phyloP scores from a whole-genome alignment of 2,329 filamentous ascomycete species.

The Anthostomella pinea region DNA sequence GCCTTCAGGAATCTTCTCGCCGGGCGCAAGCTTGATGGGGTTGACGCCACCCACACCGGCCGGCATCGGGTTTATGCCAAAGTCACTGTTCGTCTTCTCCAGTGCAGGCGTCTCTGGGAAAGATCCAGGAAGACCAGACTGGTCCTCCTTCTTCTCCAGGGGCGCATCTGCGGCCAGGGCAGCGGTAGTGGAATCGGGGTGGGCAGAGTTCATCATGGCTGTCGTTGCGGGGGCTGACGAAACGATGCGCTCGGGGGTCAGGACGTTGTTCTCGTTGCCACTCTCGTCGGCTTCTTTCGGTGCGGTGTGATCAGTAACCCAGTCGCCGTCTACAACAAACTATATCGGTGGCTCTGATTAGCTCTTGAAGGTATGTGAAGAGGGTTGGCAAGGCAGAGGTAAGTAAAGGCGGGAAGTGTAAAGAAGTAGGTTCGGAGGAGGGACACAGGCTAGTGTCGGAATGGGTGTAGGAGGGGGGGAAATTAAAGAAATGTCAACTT shows the following conservation, averaged over 20 bases:
- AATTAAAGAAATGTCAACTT: neutral
- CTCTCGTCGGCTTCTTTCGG: slow-evolving; percentile 79
- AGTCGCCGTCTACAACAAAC: slow-evolving; percentile 94
- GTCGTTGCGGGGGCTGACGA: slow-evolving; percentile 45
- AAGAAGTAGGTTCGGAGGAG: slow-evolving; percentile 6
- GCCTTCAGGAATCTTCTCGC: slow-evolving; percentile 74
- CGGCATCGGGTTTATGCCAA: slow-evolving; percentile 61
- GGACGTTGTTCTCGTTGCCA: slow-evolving; percentile 90
- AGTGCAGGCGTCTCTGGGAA: slow-evolving; percentile 69
- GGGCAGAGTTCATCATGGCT: slow-evolving; percentile 62
- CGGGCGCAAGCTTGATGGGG: slow-evolving; percentile 74
- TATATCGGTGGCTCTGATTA: slow-evolving; percentile 39
- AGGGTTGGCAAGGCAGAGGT: slow-evolving; percentile 15
- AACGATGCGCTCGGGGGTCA: slow-evolving; percentile 69
- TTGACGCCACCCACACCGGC: slow-evolving; percentile 67
- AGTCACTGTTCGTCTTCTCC: slow-evolving; percentile 47
- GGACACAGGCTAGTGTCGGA: too few species aligned
- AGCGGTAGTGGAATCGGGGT: slow-evolving; percentile 69
- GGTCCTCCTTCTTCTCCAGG: slow-evolving; percentile 47
- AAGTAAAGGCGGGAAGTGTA: slow-evolving; percentile 10
- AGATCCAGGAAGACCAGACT: slow-evolving; percentile 58
- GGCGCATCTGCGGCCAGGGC: slow-evolving; percentile 64
- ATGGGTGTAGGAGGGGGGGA: too few species aligned
- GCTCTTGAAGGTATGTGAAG: too few species aligned
- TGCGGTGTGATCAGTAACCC: slow-evolving; percentile 78